Evolutionary conservation across 2,329 filamentous ascomycete genomes (phyloP).

Genomic region (Kalmusia sp.): DNA sequence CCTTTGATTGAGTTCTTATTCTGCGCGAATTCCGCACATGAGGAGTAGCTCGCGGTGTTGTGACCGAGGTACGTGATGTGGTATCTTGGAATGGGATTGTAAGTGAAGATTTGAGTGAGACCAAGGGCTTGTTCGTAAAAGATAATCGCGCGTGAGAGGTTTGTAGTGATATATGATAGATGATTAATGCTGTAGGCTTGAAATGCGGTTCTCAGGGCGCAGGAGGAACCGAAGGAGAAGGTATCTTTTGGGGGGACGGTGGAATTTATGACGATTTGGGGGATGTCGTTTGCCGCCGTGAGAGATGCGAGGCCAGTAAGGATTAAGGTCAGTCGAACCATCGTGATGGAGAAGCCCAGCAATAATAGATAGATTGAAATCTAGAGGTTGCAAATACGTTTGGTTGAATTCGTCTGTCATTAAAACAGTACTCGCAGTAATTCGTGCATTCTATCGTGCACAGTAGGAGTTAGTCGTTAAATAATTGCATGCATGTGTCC

Average conservation of each 20-base stretch:
- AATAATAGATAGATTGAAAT: too few relatives aligned
- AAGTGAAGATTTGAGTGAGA: slow-evolving; percentile 2
- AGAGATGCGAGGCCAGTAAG: too few relatives aligned
- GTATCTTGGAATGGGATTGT: not conserved
- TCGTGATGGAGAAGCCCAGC: too few relatives aligned
- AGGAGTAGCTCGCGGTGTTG: not conserved
- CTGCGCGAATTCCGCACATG: not conserved
- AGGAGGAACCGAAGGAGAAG: not conserved
- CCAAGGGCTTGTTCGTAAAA: slow-evolving; percentile 1
- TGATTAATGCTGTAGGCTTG: not conserved
- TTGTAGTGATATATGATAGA: not conserved
- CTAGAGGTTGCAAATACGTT: too few relatives aligned
- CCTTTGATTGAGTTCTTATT: not conserved
- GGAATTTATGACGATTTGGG: not conserved
- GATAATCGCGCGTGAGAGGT: not conserved
- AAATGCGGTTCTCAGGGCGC: not conserved
- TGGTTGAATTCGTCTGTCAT: too few relatives aligned
- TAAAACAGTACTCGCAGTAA: too few relatives aligned
- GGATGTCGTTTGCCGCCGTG: too few relatives aligned
- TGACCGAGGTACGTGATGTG: not conserved
- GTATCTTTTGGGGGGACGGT: not conserved
- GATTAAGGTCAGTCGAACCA: too few relatives aligned
- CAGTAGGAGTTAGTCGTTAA: too few relatives aligned
- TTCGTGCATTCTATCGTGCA: too few relatives aligned
- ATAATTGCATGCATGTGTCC: too few relatives aligned